Conservation (phyloP, 495 filamentous ascomycete genomes). For the Xylona heveae region DNA sequence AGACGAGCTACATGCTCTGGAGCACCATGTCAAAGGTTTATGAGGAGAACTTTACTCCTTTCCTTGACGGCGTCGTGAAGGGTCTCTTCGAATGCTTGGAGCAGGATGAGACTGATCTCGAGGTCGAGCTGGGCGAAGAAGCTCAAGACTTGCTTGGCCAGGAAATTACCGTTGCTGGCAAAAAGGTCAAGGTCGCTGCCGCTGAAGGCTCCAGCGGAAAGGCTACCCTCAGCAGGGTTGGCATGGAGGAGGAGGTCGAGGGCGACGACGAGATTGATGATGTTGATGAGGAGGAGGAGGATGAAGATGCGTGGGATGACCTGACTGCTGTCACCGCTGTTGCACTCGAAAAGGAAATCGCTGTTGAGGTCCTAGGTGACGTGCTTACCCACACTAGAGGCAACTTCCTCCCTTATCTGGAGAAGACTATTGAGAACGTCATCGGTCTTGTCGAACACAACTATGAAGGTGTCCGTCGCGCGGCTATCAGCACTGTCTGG, state of each 20-base stretch:
- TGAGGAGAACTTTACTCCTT: slow-evolving; percentile 68
- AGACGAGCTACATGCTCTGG: slow-evolving; percentile 95
- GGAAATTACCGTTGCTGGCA: slow-evolving; percentile 54
- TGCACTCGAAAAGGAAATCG: slow-evolving; percentile 92
- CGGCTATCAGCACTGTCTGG: slow-evolving; percentile 76
- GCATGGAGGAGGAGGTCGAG: slow-evolving; percentile 28
- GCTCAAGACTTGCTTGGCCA: slow-evolving; percentile 58
- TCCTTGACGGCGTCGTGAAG: slow-evolving; percentile 68
- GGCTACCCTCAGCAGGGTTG: slow-evolving; percentile 16
- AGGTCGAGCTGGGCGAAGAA: slow-evolving; percentile 56
- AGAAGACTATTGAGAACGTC: slow-evolving; percentile 70
- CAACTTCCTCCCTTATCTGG: slow-evolving; percentile 65
- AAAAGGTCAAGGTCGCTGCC: slow-evolving; percentile 61
- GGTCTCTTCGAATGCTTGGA: slow-evolving; percentile 69
- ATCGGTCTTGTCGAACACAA: slow-evolving; percentile 62
- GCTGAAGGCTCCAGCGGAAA: slow-evolving; percentile 7
- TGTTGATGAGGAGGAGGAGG: slow-evolving; percentile 42
- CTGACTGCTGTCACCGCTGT: slow-evolving; percentile 61
- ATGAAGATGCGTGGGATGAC: slow-evolving; percentile 73
- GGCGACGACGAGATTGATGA: slow-evolving; percentile 36
- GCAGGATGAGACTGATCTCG: slow-evolving; percentile 72
- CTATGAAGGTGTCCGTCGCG: slow-evolving; percentile 87
- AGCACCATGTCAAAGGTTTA: slow-evolving; percentile 88
- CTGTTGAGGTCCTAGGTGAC: slow-evolving; percentile 83
- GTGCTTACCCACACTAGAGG: slow-evolving; percentile 65